phyloP scores from a whole-genome alignment of 106 monocot species.

The Vanilla planifolia region DNA sequence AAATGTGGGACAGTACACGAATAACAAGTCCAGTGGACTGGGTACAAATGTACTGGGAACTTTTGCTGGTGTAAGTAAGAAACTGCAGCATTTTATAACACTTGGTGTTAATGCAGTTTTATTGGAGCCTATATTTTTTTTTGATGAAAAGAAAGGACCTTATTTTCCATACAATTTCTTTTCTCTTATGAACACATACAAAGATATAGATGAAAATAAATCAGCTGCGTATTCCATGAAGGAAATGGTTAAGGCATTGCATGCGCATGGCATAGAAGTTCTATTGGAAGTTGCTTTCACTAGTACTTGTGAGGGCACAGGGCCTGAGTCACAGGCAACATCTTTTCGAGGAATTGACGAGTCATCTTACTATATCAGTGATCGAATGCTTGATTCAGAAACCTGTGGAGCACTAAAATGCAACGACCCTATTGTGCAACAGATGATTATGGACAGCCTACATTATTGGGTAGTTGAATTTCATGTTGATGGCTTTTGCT shows the following conservation, averaged over 20 bases:
- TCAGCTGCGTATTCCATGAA: constrained; percentile 59
- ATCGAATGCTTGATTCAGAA: constrained; percentile 26
- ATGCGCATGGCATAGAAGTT: constrained; percentile 77
- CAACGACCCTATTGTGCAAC: constrained; percentile 47
- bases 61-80: constrained; percentile 56
- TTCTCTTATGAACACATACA: constrained; percentile 55
- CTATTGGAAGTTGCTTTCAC: constrained; percentile 74
- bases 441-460: constrained; percentile 82
- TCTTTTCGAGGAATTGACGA: constrained; percentile 82
- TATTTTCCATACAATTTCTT: constrained; percentile 86
- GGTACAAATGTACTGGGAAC: constrained; percentile 44
- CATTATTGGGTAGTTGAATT: constrained; percentile 69
- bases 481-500: constrained; percentile 88
- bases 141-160: constrained; percentile 65
- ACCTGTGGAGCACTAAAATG: constrained; percentile 40
- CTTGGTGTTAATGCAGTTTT: constrained; percentile 86
- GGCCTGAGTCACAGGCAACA: constrained; percentile 30
- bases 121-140: constrained; percentile 77
- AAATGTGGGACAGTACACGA: constrained; percentile 61
- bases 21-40: constrained; percentile 47
- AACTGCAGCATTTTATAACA: constrained; percentile 51
- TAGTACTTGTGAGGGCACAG: constrained; percentile 59
- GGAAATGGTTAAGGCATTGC: constrained; percentile 76
- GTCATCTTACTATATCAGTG: constrained; percentile 55
- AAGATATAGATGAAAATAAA: constrained; percentile 7